Evolutionary conservation across 2,329 filamentous ascomycete species (phyloP), one percentile per base, ranked within the genome.

Genomic region (Erysiphe neolycopersici): DNA sequence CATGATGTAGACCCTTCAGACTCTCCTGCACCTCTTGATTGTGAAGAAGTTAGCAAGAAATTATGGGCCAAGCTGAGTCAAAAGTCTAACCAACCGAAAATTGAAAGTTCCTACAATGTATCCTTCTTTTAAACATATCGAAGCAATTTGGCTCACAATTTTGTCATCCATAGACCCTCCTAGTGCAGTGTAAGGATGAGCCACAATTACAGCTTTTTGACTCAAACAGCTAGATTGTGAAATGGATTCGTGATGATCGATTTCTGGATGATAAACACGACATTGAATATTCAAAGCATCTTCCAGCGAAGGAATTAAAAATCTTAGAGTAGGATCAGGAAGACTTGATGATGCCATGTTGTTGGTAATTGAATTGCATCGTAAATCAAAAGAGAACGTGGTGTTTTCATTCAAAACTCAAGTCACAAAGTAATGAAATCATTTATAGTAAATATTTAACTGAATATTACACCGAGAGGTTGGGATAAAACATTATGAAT

Each of bases 41-140:
- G 38, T 30, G 0, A 47, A 50, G 14, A 19, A 53, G 31, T 46
- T 48, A 47, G 44, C 32, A 32, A 11, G 14, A 18, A 14, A 32
- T 22, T 35, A 32, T 19, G 29, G 13, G 31, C 4, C 4, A 35
- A 29, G 6, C 35, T 5, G 45, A 29, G 22, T 11, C 22, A 43
- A 44, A 14, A 9, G 16, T 41, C 31, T 43, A 62, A 85, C 79
- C 85, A 62, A 85, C 79, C 85, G 71, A 57, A 95, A 94, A 55
- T 95, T 94, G 60, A 95, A 94, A 0, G 83, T 92, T 8, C 69
- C 76, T 2, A 94, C 78, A 1, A 92, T 57, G 53, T 73, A 91
- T 1, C 80, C 81, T 43, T 66, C 61, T 4, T 67, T 62, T n/a
- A 92, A 63, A 46, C 76, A 68, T 14, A 48, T 64, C 62, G 43